Conservation (phyloP, 495 filamentous ascomycete species). For the Zalerion maritima region DNA sequence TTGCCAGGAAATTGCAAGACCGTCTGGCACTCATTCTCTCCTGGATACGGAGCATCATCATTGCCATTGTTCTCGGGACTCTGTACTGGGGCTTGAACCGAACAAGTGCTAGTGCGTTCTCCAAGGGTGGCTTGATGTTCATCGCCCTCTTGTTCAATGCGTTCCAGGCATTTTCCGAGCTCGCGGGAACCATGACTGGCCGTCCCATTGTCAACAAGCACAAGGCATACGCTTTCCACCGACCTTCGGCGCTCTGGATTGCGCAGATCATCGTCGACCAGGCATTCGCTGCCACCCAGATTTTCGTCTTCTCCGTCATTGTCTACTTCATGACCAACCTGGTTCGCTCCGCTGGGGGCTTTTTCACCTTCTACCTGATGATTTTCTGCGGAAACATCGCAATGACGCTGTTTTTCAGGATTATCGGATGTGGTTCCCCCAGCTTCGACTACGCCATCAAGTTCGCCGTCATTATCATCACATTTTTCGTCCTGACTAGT, state of each 20-base stretch:
- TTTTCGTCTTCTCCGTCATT: conserved; percentile 57
- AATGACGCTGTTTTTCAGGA: conserved; percentile 71
- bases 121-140: conserved; percentile 63
- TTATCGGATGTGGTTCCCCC: conserved; percentile 61
- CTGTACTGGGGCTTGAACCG: conserved; percentile 55
- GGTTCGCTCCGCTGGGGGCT: conserved; percentile 49
- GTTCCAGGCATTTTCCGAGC: conserved; percentile 63
- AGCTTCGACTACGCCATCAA: conserved; percentile 80
- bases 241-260: conserved; percentile 65
- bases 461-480: conserved; percentile 62
- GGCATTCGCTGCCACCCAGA: conserved; percentile 49
- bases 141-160: conserved; percentile 65
- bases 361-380: conserved; percentile 65
- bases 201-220: conserved; percentile 67
- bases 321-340: conserved; percentile 72
- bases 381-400: conserved; percentile 56
- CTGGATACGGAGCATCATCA: conserved; percentile 60
- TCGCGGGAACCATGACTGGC: conserved; percentile 57
- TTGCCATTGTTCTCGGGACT: conserved; percentile 66
- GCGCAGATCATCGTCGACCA: conserved; percentile 70
- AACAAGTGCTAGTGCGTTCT: conserved; percentile 58
- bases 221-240: conserved; percentile 62
- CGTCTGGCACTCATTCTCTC: conserved; percentile 59
- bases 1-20: conserved; percentile 73
- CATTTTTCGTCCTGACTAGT: conserved; percentile 60